phyloP scores from a whole-genome alignment of 148 eudicot genomes.

The Fagopyrum homotropicum region DNA sequence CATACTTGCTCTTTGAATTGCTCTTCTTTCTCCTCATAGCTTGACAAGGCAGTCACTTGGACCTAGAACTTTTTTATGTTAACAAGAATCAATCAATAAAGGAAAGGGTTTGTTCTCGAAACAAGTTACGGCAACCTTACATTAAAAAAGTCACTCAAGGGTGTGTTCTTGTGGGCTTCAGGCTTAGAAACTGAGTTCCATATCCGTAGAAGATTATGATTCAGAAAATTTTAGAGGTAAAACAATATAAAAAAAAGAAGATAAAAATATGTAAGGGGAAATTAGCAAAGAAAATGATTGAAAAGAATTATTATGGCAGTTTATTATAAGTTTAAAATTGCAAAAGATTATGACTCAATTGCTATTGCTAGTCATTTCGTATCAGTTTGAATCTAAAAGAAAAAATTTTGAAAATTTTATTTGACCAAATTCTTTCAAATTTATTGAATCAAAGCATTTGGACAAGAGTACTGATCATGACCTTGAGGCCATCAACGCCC shows the following conservation, averaged over 20 bases:
- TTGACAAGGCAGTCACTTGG: not conserved
- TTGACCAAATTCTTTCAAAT: too few relatives aligned
- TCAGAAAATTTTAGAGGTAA: too few relatives aligned
- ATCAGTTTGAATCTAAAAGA: conserved; percentile 66
- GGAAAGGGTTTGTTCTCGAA: not conserved
- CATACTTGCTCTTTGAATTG: not conserved
- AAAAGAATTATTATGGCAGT: conserved; percentile 57
- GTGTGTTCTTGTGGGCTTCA: too few relatives aligned
- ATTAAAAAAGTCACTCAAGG: not conserved
- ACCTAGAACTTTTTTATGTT: not conserved
- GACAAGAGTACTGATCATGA: conserved; percentile 88
- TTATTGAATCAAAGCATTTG: conserved; percentile 70
- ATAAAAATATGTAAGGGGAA: too few relatives aligned
- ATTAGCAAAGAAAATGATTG: not conserved
- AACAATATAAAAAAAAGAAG: too few relatives aligned
- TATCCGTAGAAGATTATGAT: too few relatives aligned
- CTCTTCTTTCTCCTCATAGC: not conserved
- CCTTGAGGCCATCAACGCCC: conserved; percentile 90
- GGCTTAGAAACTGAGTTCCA: too few relatives aligned
- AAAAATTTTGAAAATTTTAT: conserved; percentile 30
- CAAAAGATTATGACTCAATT: conserved; percentile 83
- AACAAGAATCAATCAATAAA: not conserved
- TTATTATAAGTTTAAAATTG: conserved; percentile 92
- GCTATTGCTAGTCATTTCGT: conserved; percentile 74
- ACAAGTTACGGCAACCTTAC: not conserved